Evolutionary conservation across 306 rosid species (phyloP).

Genomic region (Spatholobus suberectus): DNA sequence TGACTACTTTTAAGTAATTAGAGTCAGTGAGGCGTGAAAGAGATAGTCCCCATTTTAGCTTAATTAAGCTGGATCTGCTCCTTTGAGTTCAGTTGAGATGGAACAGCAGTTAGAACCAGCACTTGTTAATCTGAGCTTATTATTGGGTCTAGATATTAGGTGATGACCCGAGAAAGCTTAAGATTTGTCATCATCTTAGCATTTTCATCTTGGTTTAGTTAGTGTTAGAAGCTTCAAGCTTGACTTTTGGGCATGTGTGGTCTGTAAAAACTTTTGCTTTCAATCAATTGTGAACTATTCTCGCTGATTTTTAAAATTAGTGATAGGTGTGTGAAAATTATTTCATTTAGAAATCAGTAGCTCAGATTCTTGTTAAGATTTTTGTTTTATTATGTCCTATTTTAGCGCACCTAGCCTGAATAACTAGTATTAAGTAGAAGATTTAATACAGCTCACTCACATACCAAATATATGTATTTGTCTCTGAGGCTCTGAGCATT

Average conservation of each 20-base stretch:
- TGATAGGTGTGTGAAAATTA: not conserved
- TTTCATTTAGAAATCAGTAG: conserved; percentile 13
- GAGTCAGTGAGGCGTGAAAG: conserved; percentile 3
- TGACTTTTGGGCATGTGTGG: not conserved
- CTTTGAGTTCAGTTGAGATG: conserved; percentile 18
- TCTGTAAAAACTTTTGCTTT: not conserved
- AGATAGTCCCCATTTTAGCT: not conserved
- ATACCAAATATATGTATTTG: conserved; percentile 15
- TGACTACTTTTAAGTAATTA: conserved; percentile 1
- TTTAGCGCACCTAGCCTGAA: conserved; percentile 2
- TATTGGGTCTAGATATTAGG: not conserved
- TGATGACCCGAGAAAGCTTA: conserved; percentile 6
- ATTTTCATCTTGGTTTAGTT: not conserved
- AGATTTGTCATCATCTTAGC: not conserved
- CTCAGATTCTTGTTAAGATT: not conserved
- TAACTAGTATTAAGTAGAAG: not conserved
- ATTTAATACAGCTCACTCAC: not conserved
- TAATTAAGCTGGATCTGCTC: conserved; percentile 30
- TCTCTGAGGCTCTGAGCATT: conserved; percentile 12
- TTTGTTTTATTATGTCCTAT: not conserved
- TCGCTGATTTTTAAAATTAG: not conserved
- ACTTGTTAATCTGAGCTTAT: conserved; percentile 3
- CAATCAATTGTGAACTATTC: not conserved
- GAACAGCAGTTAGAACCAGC: not conserved
- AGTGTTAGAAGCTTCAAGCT: conserved; percentile 21